These are phyloP conservation scores for Mucor plumbeus DNA, from an alignment of 371 early-diverging fungal species.

Conservation along the genomic window DNA sequence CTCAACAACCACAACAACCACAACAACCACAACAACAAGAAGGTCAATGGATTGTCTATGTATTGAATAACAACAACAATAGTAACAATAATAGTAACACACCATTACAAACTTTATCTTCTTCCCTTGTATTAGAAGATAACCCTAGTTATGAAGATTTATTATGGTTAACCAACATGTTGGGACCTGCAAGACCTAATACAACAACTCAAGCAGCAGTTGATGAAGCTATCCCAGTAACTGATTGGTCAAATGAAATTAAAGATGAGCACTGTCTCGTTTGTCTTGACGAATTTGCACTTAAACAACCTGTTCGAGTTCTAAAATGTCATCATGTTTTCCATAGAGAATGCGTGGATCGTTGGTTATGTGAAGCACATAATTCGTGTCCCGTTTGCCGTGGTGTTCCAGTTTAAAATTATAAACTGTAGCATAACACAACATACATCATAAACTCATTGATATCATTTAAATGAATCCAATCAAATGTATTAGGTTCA, in stretches of 20 bases:
- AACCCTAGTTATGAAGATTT: conserved; percentile 65
- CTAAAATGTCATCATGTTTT: conserved; percentile 83
- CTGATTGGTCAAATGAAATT: conserved; percentile 41
- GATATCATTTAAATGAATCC: conserved; percentile 10
- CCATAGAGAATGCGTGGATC: conserved; percentile 86
- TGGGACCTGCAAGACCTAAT: conserved; percentile 66
- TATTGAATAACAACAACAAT: conserved; percentile 27
- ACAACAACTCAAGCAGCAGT: conserved; percentile 59
- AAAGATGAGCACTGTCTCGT: conserved; percentile 53
- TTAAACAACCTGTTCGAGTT: conserved; percentile 68
- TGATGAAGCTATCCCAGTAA: conserved; percentile 43
- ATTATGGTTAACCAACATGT: conserved; percentile 53
- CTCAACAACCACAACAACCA: conserved; percentile 11
- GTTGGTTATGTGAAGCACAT: conserved; percentile 68
- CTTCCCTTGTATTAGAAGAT: conserved; percentile 21
- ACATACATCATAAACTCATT: too few species aligned
- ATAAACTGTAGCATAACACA: background rate
- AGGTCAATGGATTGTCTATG: conserved; percentile 51
- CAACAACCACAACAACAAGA: conserved; percentile 15
- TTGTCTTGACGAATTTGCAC: conserved; percentile 74
- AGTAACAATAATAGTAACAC: background rate
- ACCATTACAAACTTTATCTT: conserved; percentile 21
- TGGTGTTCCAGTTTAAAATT: conserved; percentile 42
- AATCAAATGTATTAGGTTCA: background rate
- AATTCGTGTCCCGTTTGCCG: conserved; percentile 57